These are phyloP conservation scores for Pulveroboletus sp. DNA, from an alignment of 768 basidiomycete species.

Conservation along the genomic window DNA sequence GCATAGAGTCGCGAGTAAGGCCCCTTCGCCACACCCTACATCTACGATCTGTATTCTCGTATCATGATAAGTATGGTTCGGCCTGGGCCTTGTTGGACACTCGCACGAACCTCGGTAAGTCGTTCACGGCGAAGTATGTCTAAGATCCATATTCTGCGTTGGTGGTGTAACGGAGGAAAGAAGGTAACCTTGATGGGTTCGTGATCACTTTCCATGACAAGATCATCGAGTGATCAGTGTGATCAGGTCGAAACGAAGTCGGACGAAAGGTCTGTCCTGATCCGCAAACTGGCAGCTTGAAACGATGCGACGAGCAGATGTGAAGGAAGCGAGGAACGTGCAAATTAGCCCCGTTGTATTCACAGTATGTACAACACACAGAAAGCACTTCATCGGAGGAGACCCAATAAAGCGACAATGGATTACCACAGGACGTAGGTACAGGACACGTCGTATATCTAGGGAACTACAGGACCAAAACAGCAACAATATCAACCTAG, in stretches of 20 bases:
- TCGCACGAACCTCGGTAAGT: conserved; percentile 45
- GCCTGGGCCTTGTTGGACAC: neutral
- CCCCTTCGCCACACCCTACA: conserved; percentile 81
- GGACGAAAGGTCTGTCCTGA: neutral
- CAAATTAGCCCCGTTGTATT: neutral
- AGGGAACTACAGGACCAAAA: conserved; percentile 15
- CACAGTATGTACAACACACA: conserved; percentile 5
- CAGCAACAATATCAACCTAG: conserved; percentile 7
- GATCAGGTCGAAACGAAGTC: neutral
- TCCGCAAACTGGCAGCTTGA: neutral
- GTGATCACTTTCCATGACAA: conserved; percentile 17
- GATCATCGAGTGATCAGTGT: conserved; percentile 1
- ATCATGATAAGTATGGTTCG: neutral
- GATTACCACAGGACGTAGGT: neutral
- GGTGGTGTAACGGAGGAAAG: conserved; percentile 61
- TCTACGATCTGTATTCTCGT: conserved; percentile 58
- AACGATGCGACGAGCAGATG: neutral
- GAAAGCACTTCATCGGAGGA: conserved; percentile 18
- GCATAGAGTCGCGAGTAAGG: conserved; percentile 62
- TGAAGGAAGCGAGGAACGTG: neutral
- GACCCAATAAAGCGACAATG: conserved; percentile 18
- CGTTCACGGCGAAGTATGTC: conserved; percentile 55
- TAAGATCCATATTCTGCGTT: conserved; percentile 70
- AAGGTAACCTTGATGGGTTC: conserved; percentile 51
- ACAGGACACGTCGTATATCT: neutral